Evolutionary conservation across 768 basidiomycete genomes (phyloP).

Genomic region (Tylopilus plumbeoviolaceoides): DNA sequence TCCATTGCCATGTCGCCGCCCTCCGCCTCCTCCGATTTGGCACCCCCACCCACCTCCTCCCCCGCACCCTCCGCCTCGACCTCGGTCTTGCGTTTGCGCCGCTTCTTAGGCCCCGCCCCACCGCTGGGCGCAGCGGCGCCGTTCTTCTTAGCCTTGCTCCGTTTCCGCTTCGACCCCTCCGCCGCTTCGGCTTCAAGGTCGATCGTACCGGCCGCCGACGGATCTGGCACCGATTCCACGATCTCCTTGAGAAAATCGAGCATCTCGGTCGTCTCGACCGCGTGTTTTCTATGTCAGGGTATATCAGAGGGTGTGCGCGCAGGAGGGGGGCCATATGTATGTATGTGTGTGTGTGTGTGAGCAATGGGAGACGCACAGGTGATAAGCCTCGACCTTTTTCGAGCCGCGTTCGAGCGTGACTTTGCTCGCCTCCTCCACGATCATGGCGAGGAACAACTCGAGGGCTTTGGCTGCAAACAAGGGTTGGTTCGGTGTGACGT

Average conservation of each 20-base stretch:
- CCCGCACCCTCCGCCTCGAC: constrained; percentile 32
- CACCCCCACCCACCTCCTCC: constrained; percentile 34
- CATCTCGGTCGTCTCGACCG: constrained; percentile 80
- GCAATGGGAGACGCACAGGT: constrained; percentile 68
- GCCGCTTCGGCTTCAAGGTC: constrained; percentile 61
- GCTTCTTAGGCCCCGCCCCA: constrained; percentile 37
- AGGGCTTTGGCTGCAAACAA: constrained; percentile 81
- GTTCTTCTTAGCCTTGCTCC: constrained; percentile 49
- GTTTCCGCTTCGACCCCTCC: constrained; percentile 55
- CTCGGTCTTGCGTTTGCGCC: constrained; percentile 45
- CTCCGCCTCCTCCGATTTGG: constrained; percentile 38
- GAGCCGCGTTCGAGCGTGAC: constrained; percentile 75
- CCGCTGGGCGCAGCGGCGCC: constrained; percentile 31
- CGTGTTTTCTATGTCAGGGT: constrained; percentile 68
- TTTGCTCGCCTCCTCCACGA: constrained; percentile 79
- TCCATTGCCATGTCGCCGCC: constrained; percentile 33
- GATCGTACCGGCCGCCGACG: constrained; percentile 76
- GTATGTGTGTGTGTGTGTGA: too few species aligned
- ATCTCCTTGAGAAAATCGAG: constrained; percentile 95
- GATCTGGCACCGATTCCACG: constrained; percentile 82
- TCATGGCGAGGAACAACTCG: constrained; percentile 83
- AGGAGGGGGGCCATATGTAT: too few species aligned
- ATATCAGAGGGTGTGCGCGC: too few species aligned
- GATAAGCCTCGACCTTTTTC: constrained; percentile 89
- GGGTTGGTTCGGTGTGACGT: too few species aligned